Conservation (phyloP, 1,139 yeast genomes). For the Kurtzmaniella quercitrusa region DNA sequence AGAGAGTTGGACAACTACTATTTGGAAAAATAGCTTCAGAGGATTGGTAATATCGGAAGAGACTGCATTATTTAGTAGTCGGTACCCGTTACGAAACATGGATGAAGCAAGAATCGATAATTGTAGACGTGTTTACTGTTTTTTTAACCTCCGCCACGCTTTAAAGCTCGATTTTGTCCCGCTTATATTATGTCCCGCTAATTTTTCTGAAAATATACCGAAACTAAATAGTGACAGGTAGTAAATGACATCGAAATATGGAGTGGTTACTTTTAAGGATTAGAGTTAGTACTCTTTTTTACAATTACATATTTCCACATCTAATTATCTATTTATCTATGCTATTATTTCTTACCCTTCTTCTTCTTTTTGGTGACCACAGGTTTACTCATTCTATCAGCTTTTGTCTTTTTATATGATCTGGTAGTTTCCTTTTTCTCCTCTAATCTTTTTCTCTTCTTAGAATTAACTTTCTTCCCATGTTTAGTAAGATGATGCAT, state of each 20-base stretch:
- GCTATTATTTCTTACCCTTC: slow-evolving; percentile 10
- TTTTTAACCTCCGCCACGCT: background rate
- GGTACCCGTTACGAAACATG: slow-evolving; percentile 18
- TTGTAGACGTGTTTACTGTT: background rate
- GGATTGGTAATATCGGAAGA: slow-evolving; percentile 34
- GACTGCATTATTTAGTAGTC: slow-evolving; percentile 21
- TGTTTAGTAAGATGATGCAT: slow-evolving; percentile 43
- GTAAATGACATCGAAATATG: too few species aligned
- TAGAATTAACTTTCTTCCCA: slow-evolving; percentile 45
- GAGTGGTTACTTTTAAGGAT: too few species aligned
- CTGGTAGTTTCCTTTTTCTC: slow-evolving; percentile 43
- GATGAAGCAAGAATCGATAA: background rate
- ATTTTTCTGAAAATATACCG: too few species aligned
- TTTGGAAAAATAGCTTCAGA: slow-evolving; percentile 46
- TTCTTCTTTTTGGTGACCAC: slow-evolving; percentile 13
- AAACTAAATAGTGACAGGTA: too few species aligned
- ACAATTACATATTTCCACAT: background rate
- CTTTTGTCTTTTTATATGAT: slow-evolving; percentile 67
- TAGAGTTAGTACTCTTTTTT: too few species aligned
- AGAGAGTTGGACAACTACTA: slow-evolving; percentile 58
- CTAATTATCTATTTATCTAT: slow-evolving; percentile 1
- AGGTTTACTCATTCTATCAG: slow-evolving; percentile 48
- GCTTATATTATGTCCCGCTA: background rate
- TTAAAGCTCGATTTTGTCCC: background rate
- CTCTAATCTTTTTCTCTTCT: slow-evolving; percentile 58